Percentiles rank a stretch among this genome's conserved stretches.
These are phyloP conservation scores for Stygiomarasmius scandens DNA, from an alignment of 1,284 basidiomycete genomes.

Conservation along the genomic window DNA sequence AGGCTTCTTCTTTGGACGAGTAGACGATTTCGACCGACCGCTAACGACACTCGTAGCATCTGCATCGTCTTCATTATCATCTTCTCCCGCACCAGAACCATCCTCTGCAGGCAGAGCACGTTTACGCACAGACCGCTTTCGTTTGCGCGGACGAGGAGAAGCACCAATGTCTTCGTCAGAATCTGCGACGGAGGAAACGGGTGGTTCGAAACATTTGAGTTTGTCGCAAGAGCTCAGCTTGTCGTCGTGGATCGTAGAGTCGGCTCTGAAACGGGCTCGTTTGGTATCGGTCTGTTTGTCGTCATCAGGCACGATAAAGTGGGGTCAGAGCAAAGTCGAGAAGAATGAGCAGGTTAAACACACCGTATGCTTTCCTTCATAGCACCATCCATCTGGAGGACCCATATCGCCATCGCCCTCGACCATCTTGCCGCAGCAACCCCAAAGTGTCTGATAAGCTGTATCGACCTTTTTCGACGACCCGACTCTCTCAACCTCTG, in stretches of 20 bases:
- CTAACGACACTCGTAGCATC: slow-evolving; percentile 8
- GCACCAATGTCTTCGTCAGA: slow-evolving; percentile 19
- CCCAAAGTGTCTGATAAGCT: slow-evolving; percentile 57
- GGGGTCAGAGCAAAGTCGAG: too few species aligned
- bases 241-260: slow-evolving; percentile 68
- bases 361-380: slow-evolving; percentile 78
- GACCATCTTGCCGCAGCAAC: slow-evolving; percentile 69
- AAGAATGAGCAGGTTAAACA: slow-evolving; percentile 26
- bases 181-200: slow-evolving; percentile 24
- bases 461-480: slow-evolving; percentile 22
- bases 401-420: slow-evolving; percentile 78
- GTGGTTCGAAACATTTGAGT: slow-evolving; percentile 51
- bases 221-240: slow-evolving; percentile 63
- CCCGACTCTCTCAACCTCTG: slow-evolving; percentile 44
- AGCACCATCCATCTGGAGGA: slow-evolving; percentile 82
- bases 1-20: slow-evolving; percentile 8
- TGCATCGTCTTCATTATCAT: slow-evolving; percentile 12
- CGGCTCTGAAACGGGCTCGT: slow-evolving; percentile 75
- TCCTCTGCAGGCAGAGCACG: slow-evolving; percentile 10
- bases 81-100: slow-evolving; percentile 1
- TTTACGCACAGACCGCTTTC: slow-evolving; percentile 17
- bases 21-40: slow-evolving; percentile 1
- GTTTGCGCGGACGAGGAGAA: slow-evolving; percentile 16
- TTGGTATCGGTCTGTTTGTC: slow-evolving; percentile 64
- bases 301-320: too few species aligned